Percentiles rank a stretch among this genome's conserved stretches.
phyloP scores from a whole-genome alignment of 768 basidiomycete genomes.

The Inosperma sp. region DNA sequence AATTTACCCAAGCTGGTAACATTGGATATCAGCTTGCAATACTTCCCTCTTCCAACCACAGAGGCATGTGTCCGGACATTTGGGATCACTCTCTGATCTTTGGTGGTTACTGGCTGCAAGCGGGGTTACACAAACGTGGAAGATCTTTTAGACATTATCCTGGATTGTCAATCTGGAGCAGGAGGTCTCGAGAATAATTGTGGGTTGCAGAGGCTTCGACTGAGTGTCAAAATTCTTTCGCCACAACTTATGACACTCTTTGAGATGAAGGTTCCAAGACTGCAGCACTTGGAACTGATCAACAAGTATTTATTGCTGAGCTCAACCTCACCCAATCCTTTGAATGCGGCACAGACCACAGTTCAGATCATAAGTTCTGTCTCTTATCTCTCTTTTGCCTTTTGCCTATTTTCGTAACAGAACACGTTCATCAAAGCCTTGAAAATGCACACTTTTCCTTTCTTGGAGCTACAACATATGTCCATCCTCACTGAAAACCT shows the following conservation, averaged over 20 bases:
- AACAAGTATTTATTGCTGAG: constrained; percentile 33
- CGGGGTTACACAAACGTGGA: constrained; percentile 29
- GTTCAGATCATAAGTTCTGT: constrained; percentile 2
- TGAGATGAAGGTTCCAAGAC: constrained; percentile 29
- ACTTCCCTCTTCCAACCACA: constrained; percentile 31
- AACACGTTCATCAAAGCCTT: constrained; percentile 34
- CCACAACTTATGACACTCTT: constrained; percentile 38
- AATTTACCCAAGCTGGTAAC: constrained; percentile 20
- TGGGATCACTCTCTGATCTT: constrained; percentile 23
- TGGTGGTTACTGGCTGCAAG: constrained; percentile 35
- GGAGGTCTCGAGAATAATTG: background rate
- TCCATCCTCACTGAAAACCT: constrained; percentile 31
- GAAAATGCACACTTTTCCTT: constrained; percentile 27
- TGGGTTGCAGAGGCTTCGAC: constrained; percentile 28
- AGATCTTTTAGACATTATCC: constrained; percentile 4
- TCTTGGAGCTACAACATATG: constrained; percentile 32
- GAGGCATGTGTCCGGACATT: constrained; percentile 30
- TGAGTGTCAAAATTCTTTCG: constrained; percentile 36
- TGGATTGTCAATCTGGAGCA: background rate
- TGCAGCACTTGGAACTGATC: constrained; percentile 33
- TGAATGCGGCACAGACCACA: background rate
- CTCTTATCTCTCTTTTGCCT: background rate
- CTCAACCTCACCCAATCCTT: background rate
- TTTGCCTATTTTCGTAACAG: constrained; percentile 13
- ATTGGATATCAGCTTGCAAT: constrained; percentile 30